Evolutionary conservation across 2,329 filamentous ascomycete species (phyloP).

Genomic region (Colletotrichum gloeosporioides): DNA sequence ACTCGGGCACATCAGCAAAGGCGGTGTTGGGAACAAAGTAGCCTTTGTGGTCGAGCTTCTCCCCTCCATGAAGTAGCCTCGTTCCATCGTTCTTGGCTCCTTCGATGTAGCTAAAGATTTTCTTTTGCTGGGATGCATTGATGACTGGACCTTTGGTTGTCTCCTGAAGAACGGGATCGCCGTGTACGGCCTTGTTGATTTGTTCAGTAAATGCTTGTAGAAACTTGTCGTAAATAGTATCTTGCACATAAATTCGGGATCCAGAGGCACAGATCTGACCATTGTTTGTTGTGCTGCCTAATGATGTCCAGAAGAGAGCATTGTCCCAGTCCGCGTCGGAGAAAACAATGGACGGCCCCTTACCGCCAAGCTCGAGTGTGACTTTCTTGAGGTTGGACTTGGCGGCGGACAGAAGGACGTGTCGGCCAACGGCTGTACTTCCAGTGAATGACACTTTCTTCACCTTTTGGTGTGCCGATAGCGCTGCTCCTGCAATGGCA

Average conservation of each 20-base stretch:
- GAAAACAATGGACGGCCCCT: not conserved
- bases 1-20: not conserved
- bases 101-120: not conserved
- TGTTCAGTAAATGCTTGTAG: constrained; percentile 50
- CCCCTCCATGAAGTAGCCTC: not conserved
- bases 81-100: not conserved
- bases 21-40: not conserved
- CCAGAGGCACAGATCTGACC: not conserved
- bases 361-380: not conserved
- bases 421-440: not conserved
- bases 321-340: not conserved
- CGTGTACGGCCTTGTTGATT: not conserved
- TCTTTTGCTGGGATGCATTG: not conserved
- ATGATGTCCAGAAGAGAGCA: not conserved
- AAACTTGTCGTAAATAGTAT: not conserved
- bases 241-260: not conserved
- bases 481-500: not conserved
- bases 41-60: not conserved
- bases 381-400: not conserved
- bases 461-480: not conserved
- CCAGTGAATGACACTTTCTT: not conserved
- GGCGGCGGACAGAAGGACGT: not conserved
- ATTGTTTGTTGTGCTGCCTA: not conserved
- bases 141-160: not conserved
- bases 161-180: not conserved